Base-by-base conservation (phyloP, 2,329 filamentous ascomycete genomes). In the Arthrobotrys conoides region DNA sequence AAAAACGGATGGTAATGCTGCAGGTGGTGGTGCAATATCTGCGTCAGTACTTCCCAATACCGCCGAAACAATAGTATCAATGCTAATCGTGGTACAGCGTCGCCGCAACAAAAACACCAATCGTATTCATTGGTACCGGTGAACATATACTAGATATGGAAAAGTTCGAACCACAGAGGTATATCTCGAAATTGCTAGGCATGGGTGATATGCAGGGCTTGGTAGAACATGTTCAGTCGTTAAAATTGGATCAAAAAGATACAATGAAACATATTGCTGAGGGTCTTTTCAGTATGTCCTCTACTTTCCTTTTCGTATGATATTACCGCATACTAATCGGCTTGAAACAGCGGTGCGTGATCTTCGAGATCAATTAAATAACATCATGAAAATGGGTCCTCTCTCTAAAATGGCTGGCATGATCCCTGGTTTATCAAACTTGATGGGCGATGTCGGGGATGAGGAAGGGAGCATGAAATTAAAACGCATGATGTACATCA, bases 341-440 rank as follows among this genome's bases (percentile, higher is more conserved):
- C 2, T 18, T 44, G 46, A 27, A 64, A 73, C 33, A 76, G 97
- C 96, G 0, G 89, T 99, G 38, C 92, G 96, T 70, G 96, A 99
- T 84, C 88, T 99, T 81, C 90, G 96, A 20, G 96, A 99, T 84
- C 96, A 99, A 84, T 90, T 99, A 12, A 92, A 92, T 75, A 98
- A 98, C 83, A 97, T 99, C 83, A 97, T 98, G 94, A 99, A 99
- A 87, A 98, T 99, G 96, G 96, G 96, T 0, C 96, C 96, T 0
- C 86, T 99, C 0, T 96, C 93, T 18, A 98, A 99, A 84, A 96
- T 99, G 90, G 96, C 95, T 0, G 94, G 94, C 82, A 99, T 99
- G 96, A 98, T 99, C 80, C 96, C 96, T 0, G 96, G 96, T 30
- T 91, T 99, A 85, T 92, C 92, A 81, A 92, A 92, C 83, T 91